Conservation (phyloP, 148 eudicot genomes). For the Persicaria maculosa region DNA sequence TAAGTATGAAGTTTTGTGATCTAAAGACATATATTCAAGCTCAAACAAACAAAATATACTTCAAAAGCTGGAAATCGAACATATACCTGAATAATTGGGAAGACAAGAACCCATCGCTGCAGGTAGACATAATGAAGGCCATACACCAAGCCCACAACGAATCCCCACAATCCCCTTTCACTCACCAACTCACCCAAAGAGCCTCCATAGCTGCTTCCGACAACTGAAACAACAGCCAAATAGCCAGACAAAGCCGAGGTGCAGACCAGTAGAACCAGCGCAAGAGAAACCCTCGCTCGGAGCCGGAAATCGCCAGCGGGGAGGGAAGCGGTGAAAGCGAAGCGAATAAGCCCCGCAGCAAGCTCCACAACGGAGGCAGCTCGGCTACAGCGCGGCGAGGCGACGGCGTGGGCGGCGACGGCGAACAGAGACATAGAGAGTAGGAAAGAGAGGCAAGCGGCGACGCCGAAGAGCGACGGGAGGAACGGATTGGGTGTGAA, state of each 20-base stretch:
- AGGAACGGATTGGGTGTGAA: slow-evolving; percentile 18
- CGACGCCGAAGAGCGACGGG: slow-evolving; percentile 25
- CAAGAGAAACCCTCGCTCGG: slow-evolving; percentile 38
- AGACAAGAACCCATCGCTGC: slow-evolving; percentile 55
- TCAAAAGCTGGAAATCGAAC: background rate
- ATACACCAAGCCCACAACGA: slow-evolving; percentile 48
- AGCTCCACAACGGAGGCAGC: slow-evolving; percentile 38
- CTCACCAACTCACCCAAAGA: slow-evolving; percentile 13
- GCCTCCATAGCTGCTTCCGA: slow-evolving; percentile 17
- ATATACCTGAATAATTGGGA: slow-evolving; percentile 86
- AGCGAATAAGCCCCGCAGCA: slow-evolving; percentile 24
- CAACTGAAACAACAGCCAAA: slow-evolving; percentile 30
- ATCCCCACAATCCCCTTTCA: slow-evolving; percentile 42
- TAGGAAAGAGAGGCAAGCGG: slow-evolving; percentile 35
- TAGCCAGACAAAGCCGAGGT: slow-evolving; percentile 33
- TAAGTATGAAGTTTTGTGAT: background rate
- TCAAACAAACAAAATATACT: background rate
- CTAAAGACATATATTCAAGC: background rate
- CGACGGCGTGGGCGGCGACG: slow-evolving; percentile 19
- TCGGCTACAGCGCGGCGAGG: slow-evolving; percentile 36
- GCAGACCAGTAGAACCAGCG: slow-evolving; percentile 30
- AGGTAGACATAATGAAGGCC: slow-evolving; percentile 46
- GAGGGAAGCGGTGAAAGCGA: slow-evolving; percentile 28
- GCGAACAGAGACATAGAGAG: slow-evolving; percentile 32
- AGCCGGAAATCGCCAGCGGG: slow-evolving; percentile 26